phyloP scores from a whole-genome alignment of 768 basidiomycete species.

The Termitomyces sp. region DNA sequence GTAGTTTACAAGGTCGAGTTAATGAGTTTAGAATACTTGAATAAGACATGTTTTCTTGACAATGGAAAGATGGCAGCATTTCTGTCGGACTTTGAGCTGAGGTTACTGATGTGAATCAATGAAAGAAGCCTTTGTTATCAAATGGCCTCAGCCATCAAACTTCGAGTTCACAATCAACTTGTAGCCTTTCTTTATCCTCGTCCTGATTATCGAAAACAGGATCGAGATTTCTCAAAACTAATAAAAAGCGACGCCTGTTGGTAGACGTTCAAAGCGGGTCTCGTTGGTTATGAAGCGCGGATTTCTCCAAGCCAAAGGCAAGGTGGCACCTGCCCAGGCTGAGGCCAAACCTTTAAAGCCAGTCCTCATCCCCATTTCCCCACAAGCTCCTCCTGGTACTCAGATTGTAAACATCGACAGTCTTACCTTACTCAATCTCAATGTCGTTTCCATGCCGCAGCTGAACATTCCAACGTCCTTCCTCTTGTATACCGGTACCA shows the following conservation, averaged over 20 bases:
- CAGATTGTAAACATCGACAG: accelerated
- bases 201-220: neutral
- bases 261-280: too few species aligned
- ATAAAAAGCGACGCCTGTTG: neutral
- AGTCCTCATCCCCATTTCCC: neutral
- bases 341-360: neutral
- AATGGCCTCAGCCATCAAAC: neutral
- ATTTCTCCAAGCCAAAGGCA: neutral
- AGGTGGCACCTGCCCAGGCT: neutral
- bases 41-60: neutral
- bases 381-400: neutral
- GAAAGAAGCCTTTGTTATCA: neutral
- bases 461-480: neutral
- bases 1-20: neutral
- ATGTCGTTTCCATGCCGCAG: neutral
- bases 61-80: neutral
- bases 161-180: neutral
- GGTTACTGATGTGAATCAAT: neutral
- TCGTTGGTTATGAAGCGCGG: neutral
- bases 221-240: neutral
- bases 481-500: neutral
- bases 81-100: neutral
- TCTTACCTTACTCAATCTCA: neutral
- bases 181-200: neutral
- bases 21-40: neutral